Percentiles rank a stretch among this genome's conserved stretches.
These are phyloP conservation scores for Annulohypoxylon nitens DNA, from an alignment of 495 filamentous ascomycete species.

Conservation along the genomic window DNA sequence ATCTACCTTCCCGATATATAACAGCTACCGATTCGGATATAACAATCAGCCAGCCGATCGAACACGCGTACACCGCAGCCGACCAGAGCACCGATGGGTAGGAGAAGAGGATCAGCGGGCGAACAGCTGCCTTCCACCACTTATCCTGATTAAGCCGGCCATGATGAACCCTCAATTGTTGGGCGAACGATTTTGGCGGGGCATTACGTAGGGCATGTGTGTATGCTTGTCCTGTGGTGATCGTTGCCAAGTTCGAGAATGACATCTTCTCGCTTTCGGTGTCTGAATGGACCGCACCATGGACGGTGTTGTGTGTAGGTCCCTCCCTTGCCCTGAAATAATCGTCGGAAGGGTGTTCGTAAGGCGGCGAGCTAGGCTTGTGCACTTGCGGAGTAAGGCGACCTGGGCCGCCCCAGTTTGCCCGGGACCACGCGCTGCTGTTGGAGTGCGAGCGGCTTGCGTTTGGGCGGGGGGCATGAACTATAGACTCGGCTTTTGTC, in stretches of 20 bases:
- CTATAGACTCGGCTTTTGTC: conserved; percentile 16
- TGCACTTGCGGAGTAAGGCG: conserved; percentile 46
- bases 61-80: conserved; percentile 84
- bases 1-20: conserved; percentile 78
- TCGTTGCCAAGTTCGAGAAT: conserved; percentile 44
- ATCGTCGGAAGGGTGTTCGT: conserved; percentile 34
- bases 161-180: conserved; percentile 79
- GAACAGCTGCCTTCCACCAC: conserved; percentile 79
- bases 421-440: conserved; percentile 25
- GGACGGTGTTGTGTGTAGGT: background rate
- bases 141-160: conserved; percentile 82
- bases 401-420: conserved; percentile 38
- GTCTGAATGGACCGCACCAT: conserved; percentile 39
- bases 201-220: conserved; percentile 69
- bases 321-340: conserved; percentile 37
- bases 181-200: conserved; percentile 74
- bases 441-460: conserved; percentile 34
- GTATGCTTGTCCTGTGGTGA: conserved; percentile 61
- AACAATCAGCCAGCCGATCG: conserved; percentile 96
- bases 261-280: conserved; percentile 55
- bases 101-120: conserved; percentile 86
- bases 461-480: conserved; percentile 15
- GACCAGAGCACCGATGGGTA: conserved; percentile 96
- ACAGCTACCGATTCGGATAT: conserved; percentile 87
- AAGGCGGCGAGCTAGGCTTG: conserved; percentile 53